These are phyloP conservation scores for Candida pseudoviswanathii DNA, from an alignment of 1,139 yeast species.

Conservation along the genomic window DNA sequence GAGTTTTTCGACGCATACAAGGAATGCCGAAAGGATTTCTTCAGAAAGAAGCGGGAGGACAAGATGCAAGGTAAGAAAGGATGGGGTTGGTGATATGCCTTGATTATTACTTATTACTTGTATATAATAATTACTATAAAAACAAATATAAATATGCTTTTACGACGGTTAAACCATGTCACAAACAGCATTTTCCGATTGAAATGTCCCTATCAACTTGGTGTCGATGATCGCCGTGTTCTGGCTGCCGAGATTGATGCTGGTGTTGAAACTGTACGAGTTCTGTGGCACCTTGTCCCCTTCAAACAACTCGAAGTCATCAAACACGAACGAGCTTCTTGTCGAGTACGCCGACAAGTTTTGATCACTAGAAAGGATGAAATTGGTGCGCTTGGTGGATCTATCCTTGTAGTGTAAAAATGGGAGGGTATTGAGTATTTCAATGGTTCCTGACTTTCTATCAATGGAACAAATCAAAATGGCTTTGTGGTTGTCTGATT, in stretches of 20 bases:
- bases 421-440: constrained; percentile 23
- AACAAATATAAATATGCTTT: neutral
- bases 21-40: constrained; percentile 89
- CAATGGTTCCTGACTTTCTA: constrained; percentile 33
- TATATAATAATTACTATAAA: constrained; percentile 5
- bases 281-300: constrained; percentile 12
- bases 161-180: constrained; percentile 7
- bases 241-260: constrained; percentile 3
- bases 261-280: constrained; percentile 12
- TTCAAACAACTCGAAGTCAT: constrained; percentile 17
- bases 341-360: constrained; percentile 6
- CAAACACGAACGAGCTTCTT: constrained; percentile 15
- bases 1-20: constrained; percentile 91
- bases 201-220: constrained; percentile 10
- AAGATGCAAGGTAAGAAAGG: constrained; percentile 44
- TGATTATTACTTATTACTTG: neutral
- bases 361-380: constrained; percentile 12
- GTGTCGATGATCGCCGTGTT: constrained; percentile 9
- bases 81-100: constrained; percentile 38
- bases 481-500: constrained; percentile 13
- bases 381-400: constrained; percentile 9
- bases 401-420: constrained; percentile 18
- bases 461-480: constrained; percentile 34
- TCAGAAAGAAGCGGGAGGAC: constrained; percentile 41
- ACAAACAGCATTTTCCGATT: constrained; percentile 10